Base-by-base conservation (phyloP, 345 rosid genomes). In the Syzygium grande region DNA sequence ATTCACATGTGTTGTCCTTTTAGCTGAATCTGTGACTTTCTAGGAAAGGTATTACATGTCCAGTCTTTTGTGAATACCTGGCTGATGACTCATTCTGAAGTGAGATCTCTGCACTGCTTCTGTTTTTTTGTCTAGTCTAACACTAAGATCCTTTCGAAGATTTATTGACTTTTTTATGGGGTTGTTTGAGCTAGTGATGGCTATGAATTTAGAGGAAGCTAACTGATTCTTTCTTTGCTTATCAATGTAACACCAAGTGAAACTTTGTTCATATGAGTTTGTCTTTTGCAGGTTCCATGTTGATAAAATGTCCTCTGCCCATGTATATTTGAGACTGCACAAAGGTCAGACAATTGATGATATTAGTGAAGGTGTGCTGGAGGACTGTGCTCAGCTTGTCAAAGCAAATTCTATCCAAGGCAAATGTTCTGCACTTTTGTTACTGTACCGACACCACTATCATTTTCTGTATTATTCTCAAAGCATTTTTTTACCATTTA, bases 371-470 rank as follows among this genome's bases (percentile, higher is more conserved):
- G 99, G 97, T 84, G 89, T 98, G 86, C 90, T 96, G 53, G 98
- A 96, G 93, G 99, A 98, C 89, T 98, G 99, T 89, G 98, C 90
- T 84, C 99, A 98, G 94, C 99, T 98, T 86, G 99, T 98, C 79
- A 98, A 98, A 93, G 99, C 99, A 43, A 98, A 98, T 89, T 98
- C 99, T 88, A 98, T 98, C 86, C 99, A 96, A 96, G 99, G 99
- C 91, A 91, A 89, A 65, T 54, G 7, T 19, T 2, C 41, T 49
- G 38, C 52, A 85, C 56, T 4, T 63, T 51, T 88, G 29, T 86
- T 65, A 29, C 53, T 61, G 27, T 46, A 58, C 78, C 59, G 51
- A 15, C 56, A 84, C 56, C 55, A 84, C 56, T 84, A 51, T 84
- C 23, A 51, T 84, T 25, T 46, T 27, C 38, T 46, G 19, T 84